These are phyloP conservation scores for Vinca major DNA, from an alignment of 305 asterid species.

Conservation along the genomic window DNA sequence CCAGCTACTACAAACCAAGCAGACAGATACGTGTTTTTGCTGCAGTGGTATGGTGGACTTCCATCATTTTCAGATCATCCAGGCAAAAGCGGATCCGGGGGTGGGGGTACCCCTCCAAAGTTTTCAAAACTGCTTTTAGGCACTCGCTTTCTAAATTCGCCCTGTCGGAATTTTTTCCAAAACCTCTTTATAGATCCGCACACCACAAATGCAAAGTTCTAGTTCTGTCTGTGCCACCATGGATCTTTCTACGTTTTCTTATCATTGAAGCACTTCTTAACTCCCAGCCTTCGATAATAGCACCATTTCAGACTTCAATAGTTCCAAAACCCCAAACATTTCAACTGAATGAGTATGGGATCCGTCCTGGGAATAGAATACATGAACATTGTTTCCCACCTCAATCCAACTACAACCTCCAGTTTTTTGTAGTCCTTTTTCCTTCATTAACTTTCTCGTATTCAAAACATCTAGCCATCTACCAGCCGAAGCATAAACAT, in stretches of 20 bases:
- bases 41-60: too few species aligned
- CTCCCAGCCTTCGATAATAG: constrained; percentile 2
- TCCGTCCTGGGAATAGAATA: constrained; percentile 57
- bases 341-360: constrained; percentile 29
- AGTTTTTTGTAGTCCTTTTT: constrained; percentile 54
- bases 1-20: too few species aligned
- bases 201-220: too few species aligned
- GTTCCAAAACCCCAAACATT: constrained; percentile 34
- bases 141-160: too few species aligned
- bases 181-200: too few species aligned
- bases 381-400: constrained; percentile 39
- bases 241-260: background rate
- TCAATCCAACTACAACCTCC: constrained; percentile 82
- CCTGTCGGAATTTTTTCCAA: too few species aligned
- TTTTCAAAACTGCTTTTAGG: too few species aligned
- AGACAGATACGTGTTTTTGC: too few species aligned
- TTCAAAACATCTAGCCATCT: constrained; percentile 56
- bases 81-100: too few species aligned
- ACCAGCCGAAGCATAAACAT: constrained; percentile 57
- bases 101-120: too few species aligned
- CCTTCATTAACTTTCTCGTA: constrained; percentile 49
- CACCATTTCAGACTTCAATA: constrained; percentile 39
- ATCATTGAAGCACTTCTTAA: background rate
- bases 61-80: too few species aligned
- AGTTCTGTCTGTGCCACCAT: background rate